Evolutionary conservation across 2,329 filamentous ascomycete genomes (phyloP), one percentile per base, ranked within the genome.

Genomic region (Pseudocercospora crystallina): DNA sequence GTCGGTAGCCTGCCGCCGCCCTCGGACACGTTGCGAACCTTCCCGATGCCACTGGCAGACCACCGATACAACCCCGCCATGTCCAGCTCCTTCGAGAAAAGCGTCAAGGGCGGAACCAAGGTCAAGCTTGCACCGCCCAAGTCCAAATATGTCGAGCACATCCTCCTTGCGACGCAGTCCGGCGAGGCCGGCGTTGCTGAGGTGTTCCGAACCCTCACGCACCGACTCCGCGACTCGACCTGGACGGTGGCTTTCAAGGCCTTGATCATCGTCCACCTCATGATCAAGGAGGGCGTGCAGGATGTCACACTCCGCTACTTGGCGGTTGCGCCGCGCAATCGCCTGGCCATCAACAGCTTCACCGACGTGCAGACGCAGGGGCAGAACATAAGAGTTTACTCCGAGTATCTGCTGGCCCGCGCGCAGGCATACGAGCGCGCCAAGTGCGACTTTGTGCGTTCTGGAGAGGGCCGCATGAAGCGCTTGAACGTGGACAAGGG

Each of bases 171-270:
- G 57, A 99, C 94, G 33, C 90, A 96, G 73, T 87, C 90, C 15
- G 94, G 91, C 62, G 94, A 99, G 73, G 88, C 89, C 47, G 94
- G 92, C 61, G 90, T 99, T 53, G 92, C 86, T 53, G 94, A 99
- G 75, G 89, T 99, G 66, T 97, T 99, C 71, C 86, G 94, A 54
- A 89, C 90, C 36, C 78, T 99, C 47, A 90, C 95, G 68, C 84
- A 90, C 69, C 84, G 94, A 45, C 74, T 99, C 60, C 86, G 90
- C 69, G 94, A 99, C 71, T 92, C 92, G 61, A 96, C 94, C 78
- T 99, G 94, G 94, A 99, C 94, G n/a, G 90, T 97, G 51, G 92
- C 96, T 59, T 96, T 96, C 84, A 99, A 99, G 77, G 86, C 90
- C 63, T 78, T 99, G 61, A 96, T 97, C 64, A 94, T 95, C 42